A percentile compares a stretch with the other conserved stretches of the same genome.
These are phyloP conservation scores for Triticum urartu DNA, from an alignment of 176 grass and related monocot species.

Conservation along the genomic window DNA sequence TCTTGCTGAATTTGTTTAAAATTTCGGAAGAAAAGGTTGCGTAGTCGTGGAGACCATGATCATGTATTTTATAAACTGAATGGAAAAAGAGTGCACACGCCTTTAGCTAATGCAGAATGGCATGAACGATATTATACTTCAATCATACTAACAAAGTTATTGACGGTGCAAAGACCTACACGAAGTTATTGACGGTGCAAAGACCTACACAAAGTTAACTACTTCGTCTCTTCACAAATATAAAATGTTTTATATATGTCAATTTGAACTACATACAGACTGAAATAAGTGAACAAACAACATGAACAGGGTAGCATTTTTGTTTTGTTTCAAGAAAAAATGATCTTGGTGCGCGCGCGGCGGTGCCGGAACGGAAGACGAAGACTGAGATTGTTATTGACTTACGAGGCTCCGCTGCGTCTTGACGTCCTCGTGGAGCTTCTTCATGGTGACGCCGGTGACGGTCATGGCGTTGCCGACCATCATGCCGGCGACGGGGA, in stretches of 20 bases:
- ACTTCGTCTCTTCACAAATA: no score
- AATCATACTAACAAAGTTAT: not conserved
- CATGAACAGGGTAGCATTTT: no score
- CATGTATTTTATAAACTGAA: not conserved
- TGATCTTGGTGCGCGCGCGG: no score
- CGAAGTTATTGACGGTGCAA: not conserved
- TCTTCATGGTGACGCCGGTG: slow-evolving; percentile 70
- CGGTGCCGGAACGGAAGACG: no score
- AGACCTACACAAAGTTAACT: not conserved
- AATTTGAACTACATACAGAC: no score
- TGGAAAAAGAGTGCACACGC: no score
- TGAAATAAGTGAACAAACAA: no score
- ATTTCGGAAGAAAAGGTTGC: not conserved
- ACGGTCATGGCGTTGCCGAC: slow-evolving; percentile 94
- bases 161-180: not conserved
- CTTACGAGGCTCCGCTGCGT: slow-evolving; percentile 31
- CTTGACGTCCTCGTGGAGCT: slow-evolving; percentile 47
- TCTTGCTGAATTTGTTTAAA: not conserved
- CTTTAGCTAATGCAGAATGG: not conserved
- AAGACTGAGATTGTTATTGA: no score
- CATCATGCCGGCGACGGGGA: slow-evolving; percentile 95
- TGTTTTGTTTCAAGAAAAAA: no score
- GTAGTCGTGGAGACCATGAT: not conserved
- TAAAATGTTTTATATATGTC: no score
- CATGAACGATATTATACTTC: not conserved